These are phyloP conservation scores for Camellia lanceoleosa DNA, from an alignment of 148 eudicot genomes.

Conservation along the genomic window DNA sequence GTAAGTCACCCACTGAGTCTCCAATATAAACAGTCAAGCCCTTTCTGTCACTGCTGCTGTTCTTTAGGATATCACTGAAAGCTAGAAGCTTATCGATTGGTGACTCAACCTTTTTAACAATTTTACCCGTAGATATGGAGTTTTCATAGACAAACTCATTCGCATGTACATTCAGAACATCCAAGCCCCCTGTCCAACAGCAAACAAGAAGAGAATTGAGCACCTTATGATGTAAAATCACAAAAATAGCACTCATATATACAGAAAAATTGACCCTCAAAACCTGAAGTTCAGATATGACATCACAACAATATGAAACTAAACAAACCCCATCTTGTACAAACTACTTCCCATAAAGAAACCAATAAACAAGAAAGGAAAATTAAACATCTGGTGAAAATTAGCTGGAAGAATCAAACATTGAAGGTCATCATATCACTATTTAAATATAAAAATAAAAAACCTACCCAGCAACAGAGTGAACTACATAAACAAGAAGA, in stretches of 20 bases:
- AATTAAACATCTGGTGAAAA: background rate
- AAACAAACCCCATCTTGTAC: background rate
- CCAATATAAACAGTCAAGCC: constrained; percentile 68
- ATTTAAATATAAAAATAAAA: too few species aligned
- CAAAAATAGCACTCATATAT: background rate
- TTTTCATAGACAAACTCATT: constrained; percentile 74
- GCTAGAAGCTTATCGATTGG: constrained; percentile 77
- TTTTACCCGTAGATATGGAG: constrained; percentile 74
- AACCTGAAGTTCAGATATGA: background rate
- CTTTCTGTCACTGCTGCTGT: constrained; percentile 34
- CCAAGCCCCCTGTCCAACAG: constrained; percentile 57
- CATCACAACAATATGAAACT: background rate
- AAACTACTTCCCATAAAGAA: background rate
- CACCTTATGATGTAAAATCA: background rate
- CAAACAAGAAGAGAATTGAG: background rate
- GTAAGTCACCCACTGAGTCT: constrained; percentile 91
- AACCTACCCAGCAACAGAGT: background rate
- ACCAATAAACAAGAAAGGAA: background rate
- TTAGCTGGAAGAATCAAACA: background rate
- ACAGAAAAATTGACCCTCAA: background rate
- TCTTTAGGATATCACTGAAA: constrained; percentile 49
- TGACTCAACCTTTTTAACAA: constrained; percentile 60
- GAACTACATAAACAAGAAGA: background rate
- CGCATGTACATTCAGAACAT: constrained; percentile 61
- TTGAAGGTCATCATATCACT: background rate